Percentiles rank a stretch among this genome's conserved stretches.
Evolutionary conservation across 257 asterid species (phyloP).

Genomic region (Catharanthus roseus): DNA sequence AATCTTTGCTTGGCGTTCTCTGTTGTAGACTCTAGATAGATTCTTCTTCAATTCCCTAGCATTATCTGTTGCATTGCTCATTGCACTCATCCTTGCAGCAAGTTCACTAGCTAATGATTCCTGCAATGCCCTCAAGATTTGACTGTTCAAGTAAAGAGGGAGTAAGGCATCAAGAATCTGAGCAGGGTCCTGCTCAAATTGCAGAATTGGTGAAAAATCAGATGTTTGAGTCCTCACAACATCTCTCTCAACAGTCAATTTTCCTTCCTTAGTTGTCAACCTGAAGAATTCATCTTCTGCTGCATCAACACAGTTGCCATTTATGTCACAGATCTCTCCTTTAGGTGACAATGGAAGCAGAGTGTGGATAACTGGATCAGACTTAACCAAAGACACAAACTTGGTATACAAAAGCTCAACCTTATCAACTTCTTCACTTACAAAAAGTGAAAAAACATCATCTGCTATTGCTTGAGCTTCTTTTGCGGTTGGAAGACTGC

Average conservation of each 20-base stretch:
- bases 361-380: slow-evolving; percentile 83
- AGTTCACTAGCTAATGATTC: slow-evolving; percentile 88
- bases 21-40: slow-evolving; percentile 57
- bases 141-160: slow-evolving; percentile 89
- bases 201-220: slow-evolving; percentile 77
- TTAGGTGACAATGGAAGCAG: slow-evolving; percentile 82
- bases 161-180: slow-evolving; percentile 82
- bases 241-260: slow-evolving; percentile 78
- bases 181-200: slow-evolving; percentile 88
- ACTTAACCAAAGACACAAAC: slow-evolving; percentile 76
- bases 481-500: slow-evolving; percentile 67
- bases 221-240: slow-evolving; percentile 47
- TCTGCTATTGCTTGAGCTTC: slow-evolving; percentile 92
- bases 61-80: slow-evolving; percentile 80
- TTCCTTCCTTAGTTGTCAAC: slow-evolving; percentile 79
- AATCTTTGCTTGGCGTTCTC: slow-evolving; percentile 84
- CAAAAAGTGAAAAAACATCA: slow-evolving; percentile 71
- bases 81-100: slow-evolving; percentile 90
- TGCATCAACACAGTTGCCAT: slow-evolving; percentile 79
- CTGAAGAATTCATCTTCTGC: slow-evolving; percentile 87
- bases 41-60: slow-evolving; percentile 62
- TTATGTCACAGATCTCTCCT: slow-evolving; percentile 84
- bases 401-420: slow-evolving; percentile 89
- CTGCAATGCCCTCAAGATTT: slow-evolving; percentile 74
- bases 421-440: slow-evolving; percentile 84